phyloP scores from a whole-genome alignment of 805 yeast species.

The Kregervanrija fluxuum region DNA sequence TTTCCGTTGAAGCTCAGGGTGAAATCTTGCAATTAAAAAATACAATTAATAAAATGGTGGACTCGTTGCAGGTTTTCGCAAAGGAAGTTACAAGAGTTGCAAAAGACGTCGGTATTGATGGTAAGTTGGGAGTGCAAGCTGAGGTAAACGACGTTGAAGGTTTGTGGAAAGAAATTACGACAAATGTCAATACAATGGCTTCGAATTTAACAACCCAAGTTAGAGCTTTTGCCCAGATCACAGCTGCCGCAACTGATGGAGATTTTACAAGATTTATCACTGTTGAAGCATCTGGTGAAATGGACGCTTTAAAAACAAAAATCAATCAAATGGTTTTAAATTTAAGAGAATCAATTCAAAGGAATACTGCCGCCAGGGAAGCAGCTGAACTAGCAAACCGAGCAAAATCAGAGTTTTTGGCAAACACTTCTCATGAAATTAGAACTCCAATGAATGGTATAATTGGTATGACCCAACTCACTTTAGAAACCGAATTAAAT shows the following conservation, averaged over 20 bases:
- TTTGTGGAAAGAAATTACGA: conserved; percentile 84
- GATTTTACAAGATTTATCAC: conserved; percentile 86
- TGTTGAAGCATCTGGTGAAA: conserved; percentile 88
- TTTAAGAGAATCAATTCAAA: conserved; percentile 80
- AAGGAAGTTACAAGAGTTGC: conserved; percentile 87
- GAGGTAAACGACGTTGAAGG: conserved; percentile 90
- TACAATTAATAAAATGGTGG: conserved; percentile 91
- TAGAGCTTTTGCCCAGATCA: conserved; percentile 87
- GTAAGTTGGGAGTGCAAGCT: conserved; percentile 88
- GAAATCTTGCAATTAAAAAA: conserved; percentile 79
- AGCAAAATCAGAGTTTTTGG: conserved; percentile 84
- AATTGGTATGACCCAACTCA: conserved; percentile 86
- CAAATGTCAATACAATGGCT: conserved; percentile 91
- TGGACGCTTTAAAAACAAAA: conserved; percentile 63
- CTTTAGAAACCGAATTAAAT: conserved; percentile 80
- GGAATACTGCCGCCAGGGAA: conserved; percentile 89
- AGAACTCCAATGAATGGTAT: conserved; percentile 92
- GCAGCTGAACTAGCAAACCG: conserved; percentile 89
- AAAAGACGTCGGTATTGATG: conserved; percentile 88
- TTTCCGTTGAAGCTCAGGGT: conserved; percentile 86
- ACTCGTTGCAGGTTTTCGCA: conserved; percentile 79
- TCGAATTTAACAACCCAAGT: conserved; percentile 89
- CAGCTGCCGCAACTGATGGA: conserved; percentile 92
- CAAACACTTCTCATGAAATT: conserved; percentile 83
- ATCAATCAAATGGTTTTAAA: conserved; percentile 80